phyloP scores from a whole-genome alignment of 169 alveolate genomes.

The Plasmodium inui region DNA sequence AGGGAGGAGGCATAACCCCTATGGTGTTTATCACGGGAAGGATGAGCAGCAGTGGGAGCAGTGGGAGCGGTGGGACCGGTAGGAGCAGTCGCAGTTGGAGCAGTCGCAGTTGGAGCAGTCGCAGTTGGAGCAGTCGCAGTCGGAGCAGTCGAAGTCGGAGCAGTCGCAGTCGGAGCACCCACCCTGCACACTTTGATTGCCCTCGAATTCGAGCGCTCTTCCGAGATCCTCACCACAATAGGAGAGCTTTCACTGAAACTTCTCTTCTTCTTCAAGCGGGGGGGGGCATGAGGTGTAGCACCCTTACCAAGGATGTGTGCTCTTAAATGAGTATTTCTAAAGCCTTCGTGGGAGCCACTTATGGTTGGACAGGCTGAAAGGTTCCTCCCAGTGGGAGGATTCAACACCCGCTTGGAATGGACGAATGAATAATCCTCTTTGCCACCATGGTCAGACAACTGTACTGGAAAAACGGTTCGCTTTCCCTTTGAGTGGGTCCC shows the following conservation, averaged over 20 bases:
- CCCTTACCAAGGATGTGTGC: background rate
- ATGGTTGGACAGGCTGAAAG: background rate
- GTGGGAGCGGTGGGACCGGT: too few relatives aligned
- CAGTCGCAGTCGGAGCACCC: background rate
- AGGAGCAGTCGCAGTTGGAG: background rate
- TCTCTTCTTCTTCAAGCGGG: background rate
- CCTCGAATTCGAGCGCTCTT: background rate
- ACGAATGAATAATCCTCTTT: background rate
- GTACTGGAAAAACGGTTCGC: background rate
- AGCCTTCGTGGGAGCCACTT: background rate
- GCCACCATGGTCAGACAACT: background rate
- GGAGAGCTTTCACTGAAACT: slow-evolving; percentile 25
- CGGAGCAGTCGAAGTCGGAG: background rate
- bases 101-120: too few relatives aligned
- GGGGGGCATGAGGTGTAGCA: background rate
- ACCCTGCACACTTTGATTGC: background rate
- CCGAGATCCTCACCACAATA: background rate
- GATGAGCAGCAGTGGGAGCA: background rate
- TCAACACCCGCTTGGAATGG: background rate
- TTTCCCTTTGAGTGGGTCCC: background rate
- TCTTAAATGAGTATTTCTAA: background rate
- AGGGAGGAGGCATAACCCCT: background rate
- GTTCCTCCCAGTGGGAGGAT: background rate
- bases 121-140: too few relatives aligned
- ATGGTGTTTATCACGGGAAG: background rate